Evolutionary conservation across 1,284 basidiomycete species (phyloP), one percentile per base, ranked within the genome.

Genomic region (Leucoagaricus sp.): DNA sequence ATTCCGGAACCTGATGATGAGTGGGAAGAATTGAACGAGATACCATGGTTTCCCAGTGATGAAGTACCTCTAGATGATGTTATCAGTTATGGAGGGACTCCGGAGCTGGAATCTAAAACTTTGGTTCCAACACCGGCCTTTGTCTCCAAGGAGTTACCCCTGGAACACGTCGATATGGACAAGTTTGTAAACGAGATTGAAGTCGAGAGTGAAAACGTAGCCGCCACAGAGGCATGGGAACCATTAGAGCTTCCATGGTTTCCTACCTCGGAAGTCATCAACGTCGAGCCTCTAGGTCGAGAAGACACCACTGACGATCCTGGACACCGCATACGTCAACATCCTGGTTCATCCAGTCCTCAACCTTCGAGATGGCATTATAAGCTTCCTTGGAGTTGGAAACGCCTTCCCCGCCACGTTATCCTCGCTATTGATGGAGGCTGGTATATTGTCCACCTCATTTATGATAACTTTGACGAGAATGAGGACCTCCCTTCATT

Each of bases 221-320:
- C 19, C 3, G n/a, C 4, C 4, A 9, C 19, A 2, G 17, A 23
- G 7, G 25, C 26, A 29, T 21, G 29, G 29, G 42, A 44, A 13
- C 41, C n/a, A 19, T 17, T 45, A 15, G 51, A 53, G 23, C 41
- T 53, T 7, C 51, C 51, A 34, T 53, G 51, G 51, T 53, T 45
- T 9, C 42, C 51, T n/a, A 29, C 3, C 13, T 19, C 42, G 6
- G 51, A 46, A 13, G 51, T 28, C 25, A 3, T 21, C 4, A 9
- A 4, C 17, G 12, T 19, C 41, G 7, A 9, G 7, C 4, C 17
- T 42, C 6, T 9, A 5, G 17, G 10, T 7, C 8, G 17, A 13
- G 41, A n/a, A 3, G 19, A 21, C 17, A 6, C 10, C 12, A 23
- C 41, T 25, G 19, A 6, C 12, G 2, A 3, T 19, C 19, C 10